Base-by-base conservation (phyloP, 495 filamentous ascomycete species). In the Aspergillus panamensis region DNA sequence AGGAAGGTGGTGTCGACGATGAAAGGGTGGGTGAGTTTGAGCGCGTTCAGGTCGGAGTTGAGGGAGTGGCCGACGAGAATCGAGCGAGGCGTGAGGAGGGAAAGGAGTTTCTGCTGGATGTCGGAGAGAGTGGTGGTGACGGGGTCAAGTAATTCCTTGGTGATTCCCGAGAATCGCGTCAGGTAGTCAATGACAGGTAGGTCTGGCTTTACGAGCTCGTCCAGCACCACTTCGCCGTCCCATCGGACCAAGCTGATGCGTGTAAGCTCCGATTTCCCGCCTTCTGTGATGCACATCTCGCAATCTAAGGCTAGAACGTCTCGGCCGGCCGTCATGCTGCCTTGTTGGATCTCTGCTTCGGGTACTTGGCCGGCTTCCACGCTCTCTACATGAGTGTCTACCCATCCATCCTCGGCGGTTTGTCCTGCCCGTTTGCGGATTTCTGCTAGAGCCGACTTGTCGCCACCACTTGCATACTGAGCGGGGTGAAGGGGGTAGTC, bases 11-110 rank as follows among this genome's bases (percentile, higher is more conserved):
- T 96, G 72, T 98, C 94, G 63, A 97, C 81, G 62, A 97, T 88
- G 71, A 90, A 92, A 0, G 94, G 94, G 65, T 98, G 94, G 1
- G 90, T 88, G 30, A 96, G 73, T 66, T 85, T 88, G 19, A 97
- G 75, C 1, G 92, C 92, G 19, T 76, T 86, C 4, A 97, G 80
- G 63, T 98, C 94, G 3, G 92, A 89, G 60, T 97, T 87, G 29
- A 98, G 82, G 21, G 91, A 96, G 67, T 98, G 94, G 25, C 94
- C 94, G 49, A 97, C 70, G 5, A 98, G 81, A 54, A 98, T 87
- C 2, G 91, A 84, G 14, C 80, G 81, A 0, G 91, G 84, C 3
- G 85, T 86, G 31, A 97, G 69, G 17, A 96, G 74, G 6, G 84
- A 69, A 6, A 92, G 73, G 3, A 98, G 82, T 35, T 84, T 85